Evolutionary conservation across 179 eudicot genomes (phyloP).

Genomic region (Dionaea muscipula): DNA sequence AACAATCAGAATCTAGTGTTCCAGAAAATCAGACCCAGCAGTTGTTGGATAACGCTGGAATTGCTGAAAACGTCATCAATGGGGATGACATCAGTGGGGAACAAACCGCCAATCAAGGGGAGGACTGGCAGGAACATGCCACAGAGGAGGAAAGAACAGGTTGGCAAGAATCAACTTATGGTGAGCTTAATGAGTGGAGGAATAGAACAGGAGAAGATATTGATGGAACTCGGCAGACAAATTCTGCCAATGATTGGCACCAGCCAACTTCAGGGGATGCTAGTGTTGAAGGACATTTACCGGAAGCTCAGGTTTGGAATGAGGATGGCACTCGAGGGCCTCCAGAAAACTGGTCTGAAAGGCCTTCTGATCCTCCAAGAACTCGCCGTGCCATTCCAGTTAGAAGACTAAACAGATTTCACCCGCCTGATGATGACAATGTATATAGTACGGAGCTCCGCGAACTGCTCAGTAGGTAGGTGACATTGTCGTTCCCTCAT

Average conservation of each 20-base stretch:
- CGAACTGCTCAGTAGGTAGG: slow-evolving; percentile 81
- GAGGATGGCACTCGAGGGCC: slow-evolving; percentile 38
- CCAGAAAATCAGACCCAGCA: slow-evolving; percentile 31
- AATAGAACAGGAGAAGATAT: slow-evolving; percentile 27
- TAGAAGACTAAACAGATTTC: slow-evolving; percentile 63
- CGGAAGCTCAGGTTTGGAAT: slow-evolving; percentile 36
- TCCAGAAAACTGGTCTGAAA: slow-evolving; percentile 48
- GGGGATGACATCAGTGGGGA: slow-evolving; percentile 27
- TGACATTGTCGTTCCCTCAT: background rate
- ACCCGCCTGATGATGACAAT: slow-evolving; percentile 89
- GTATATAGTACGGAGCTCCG: slow-evolving; percentile 98
- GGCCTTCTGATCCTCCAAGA: slow-evolving; percentile 55
- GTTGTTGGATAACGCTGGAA: slow-evolving; percentile 28
- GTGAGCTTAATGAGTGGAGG: slow-evolving; percentile 45
- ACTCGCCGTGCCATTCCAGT: slow-evolving; percentile 35
- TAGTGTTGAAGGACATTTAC: slow-evolving; percentile 29
- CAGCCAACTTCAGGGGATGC: slow-evolving; percentile 29
- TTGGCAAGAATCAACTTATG: slow-evolving; percentile 26
- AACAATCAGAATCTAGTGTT: slow-evolving; percentile 29
- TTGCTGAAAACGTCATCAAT: slow-evolving; percentile 23
- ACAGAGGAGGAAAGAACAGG: slow-evolving; percentile 41
- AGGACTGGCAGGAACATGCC: slow-evolving; percentile 36
- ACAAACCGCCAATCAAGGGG: slow-evolving; percentile 29
- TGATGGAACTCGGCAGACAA: slow-evolving; percentile 38
- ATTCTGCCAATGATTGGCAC: slow-evolving; percentile 33